Conservation (phyloP, 2,329 filamentous ascomycete genomes). For the Penicillium olsonii region DNA sequence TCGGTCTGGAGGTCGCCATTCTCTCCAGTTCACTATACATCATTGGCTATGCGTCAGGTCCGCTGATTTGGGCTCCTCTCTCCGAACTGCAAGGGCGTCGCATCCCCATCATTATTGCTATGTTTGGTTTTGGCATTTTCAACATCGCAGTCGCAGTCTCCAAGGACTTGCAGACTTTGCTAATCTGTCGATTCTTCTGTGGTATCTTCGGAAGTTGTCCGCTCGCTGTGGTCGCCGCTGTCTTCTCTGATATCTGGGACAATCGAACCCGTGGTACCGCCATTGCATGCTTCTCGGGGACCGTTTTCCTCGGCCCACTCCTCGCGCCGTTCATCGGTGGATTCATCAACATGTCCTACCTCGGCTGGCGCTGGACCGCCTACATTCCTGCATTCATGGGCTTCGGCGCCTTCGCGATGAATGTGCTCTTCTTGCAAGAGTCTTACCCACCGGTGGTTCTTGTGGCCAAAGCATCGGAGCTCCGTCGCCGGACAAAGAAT, state of each 20-base stretch:
- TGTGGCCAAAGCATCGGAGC: slow-evolving; percentile 51
- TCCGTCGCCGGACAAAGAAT: slow-evolving; percentile 56
- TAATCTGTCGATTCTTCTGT: slow-evolving; percentile 47
- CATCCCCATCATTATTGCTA: slow-evolving; percentile 49
- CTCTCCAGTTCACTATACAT: slow-evolving; percentile 51
- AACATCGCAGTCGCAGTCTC: slow-evolving; percentile 46
- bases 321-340: slow-evolving; percentile 58
- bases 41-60: slow-evolving; percentile 56
- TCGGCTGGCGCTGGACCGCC: slow-evolving; percentile 59
- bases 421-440: slow-evolving; percentile 58
- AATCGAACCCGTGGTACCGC: slow-evolving; percentile 38
- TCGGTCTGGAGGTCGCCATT: slow-evolving; percentile 42
- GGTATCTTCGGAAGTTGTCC: slow-evolving; percentile 48
- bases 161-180: slow-evolving; percentile 37
- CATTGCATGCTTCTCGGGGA: slow-evolving; percentile 53
- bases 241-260: slow-evolving; percentile 52
- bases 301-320: slow-evolving; percentile 55
- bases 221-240: slow-evolving; percentile 45
- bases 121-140: slow-evolving; percentile 46
- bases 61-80: slow-evolving; percentile 62
- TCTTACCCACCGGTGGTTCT: slow-evolving; percentile 61
- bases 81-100: slow-evolving; percentile 62
- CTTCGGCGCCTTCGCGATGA: slow-evolving; percentile 50
- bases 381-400: slow-evolving; percentile 60
- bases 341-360: slow-evolving; percentile 50